A percentile compares a stretch with the other conserved stretches of the same genome.
These are phyloP conservation scores for Cercospora sp. DNA, from an alignment of 2,329 filamentous ascomycete species.

Conservation along the genomic window DNA sequence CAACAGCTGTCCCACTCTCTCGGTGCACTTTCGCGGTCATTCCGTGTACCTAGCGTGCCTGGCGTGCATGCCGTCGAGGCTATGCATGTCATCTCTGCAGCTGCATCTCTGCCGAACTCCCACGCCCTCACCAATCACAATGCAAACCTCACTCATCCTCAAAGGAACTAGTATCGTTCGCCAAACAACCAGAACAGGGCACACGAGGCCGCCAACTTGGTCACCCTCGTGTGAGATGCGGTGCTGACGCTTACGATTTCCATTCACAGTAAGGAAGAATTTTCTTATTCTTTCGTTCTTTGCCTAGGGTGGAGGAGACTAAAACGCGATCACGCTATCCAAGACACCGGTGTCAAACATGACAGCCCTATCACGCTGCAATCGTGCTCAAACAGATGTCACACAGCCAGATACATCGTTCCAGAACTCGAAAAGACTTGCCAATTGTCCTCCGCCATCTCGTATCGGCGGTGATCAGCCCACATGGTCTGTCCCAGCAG, in stretches of 20 bases:
- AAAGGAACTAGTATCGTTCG: constrained; percentile 10
- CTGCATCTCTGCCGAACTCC: constrained; percentile 12
- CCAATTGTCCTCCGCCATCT: not conserved
- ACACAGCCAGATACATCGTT: not conserved
- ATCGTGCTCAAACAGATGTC: constrained; percentile 2
- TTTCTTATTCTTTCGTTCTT: not conserved
- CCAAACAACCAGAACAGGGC: constrained; percentile 10
- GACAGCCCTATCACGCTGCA: not conserved
- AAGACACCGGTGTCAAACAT: constrained; percentile 8
- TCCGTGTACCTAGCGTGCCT: not conserved
- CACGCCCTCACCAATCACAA: constrained; percentile 2
- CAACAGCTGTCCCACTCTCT: not conserved
- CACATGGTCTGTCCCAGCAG: not conserved
- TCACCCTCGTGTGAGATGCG: not conserved
- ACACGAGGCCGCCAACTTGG: constrained; percentile 5
- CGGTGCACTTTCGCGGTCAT: not conserved
- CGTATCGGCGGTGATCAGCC: not conserved
- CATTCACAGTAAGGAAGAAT: not conserved
- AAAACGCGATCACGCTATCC: not conserved
- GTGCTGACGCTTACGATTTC: not conserved
- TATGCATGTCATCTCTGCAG: constrained; percentile 26
- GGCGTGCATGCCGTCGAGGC: constrained; percentile 18
- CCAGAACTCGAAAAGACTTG: not conserved
- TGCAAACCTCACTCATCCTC: not conserved
- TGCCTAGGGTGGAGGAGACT: not conserved